Percentiles rank a stretch among this genome's conserved stretches.
Conservation (phyloP, 805 yeast genomes). For the Wickerhamomyces bovis region DNA sequence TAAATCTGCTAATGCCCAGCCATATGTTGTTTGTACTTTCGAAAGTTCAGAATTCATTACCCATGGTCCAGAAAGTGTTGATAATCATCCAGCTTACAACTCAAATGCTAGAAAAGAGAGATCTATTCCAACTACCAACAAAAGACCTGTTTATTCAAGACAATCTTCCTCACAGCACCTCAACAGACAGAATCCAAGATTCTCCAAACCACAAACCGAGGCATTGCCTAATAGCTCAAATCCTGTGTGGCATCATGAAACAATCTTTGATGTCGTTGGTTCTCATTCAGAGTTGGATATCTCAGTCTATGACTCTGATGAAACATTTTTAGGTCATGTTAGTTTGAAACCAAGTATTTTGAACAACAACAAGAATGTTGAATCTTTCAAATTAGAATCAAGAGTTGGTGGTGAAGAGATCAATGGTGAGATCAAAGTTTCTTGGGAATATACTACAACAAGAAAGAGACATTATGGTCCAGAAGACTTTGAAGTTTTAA, state of each 20-base stretch:
- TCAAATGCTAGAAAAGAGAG: conserved; percentile 10
- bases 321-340: conserved; percentile 81
- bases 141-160: conserved; percentile 36
- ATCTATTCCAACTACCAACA: conserved; percentile 19
- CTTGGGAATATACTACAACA: conserved; percentile 65
- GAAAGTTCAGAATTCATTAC: conserved; percentile 89
- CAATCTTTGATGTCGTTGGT: conserved; percentile 87
- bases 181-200: conserved; percentile 20
- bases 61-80: conserved; percentile 54
- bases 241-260: conserved; percentile 90
- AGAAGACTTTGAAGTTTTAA: conserved; percentile 85
- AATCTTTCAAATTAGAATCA: conserved; percentile 71
- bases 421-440: conserved; percentile 70
- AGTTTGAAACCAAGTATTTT: conserved; percentile 57
- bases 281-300: conserved; percentile 79
- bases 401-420: conserved; percentile 73
- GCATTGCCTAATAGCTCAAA: conserved; percentile 37
- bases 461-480: conserved; percentile 83
- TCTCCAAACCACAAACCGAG: conserved; percentile 3
- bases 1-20: conserved; percentile 52
- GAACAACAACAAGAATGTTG: conserved; percentile 33
- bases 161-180: conserved; percentile 38
- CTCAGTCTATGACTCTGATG: conserved; percentile 88
- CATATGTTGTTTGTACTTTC: conserved; percentile 87
- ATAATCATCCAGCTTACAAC: conserved; percentile 25